phyloP scores from a whole-genome alignment of 371 early-diverging fungal genomes.

The Blakeslea trispora region DNA sequence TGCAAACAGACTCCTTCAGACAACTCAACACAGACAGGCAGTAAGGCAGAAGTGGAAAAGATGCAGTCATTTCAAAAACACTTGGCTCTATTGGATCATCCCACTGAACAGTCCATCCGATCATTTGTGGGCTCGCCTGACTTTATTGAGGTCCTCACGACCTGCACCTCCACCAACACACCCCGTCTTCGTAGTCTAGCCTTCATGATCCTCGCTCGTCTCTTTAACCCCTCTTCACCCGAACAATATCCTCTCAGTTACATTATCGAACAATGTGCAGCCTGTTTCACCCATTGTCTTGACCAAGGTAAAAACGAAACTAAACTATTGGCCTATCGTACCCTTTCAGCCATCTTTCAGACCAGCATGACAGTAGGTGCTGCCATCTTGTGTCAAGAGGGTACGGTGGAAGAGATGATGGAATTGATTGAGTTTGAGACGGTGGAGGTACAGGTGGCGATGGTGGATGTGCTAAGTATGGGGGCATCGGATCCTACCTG shows the following conservation, averaged over 20 bases:
- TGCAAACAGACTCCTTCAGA: conserved; percentile 1
- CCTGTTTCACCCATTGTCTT: conserved; percentile 42
- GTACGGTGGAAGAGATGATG: conserved; percentile 68
- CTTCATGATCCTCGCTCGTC: conserved; percentile 41
- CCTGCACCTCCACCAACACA: conserved; percentile 29
- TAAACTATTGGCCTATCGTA: conserved; percentile 53
- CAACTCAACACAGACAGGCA: neutral
- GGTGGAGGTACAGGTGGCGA: conserved; percentile 59
- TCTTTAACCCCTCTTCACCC: conserved; percentile 35
- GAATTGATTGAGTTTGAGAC: conserved; percentile 73
- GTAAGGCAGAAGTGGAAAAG: conserved; percentile 11
- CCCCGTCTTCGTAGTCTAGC: conserved; percentile 36
- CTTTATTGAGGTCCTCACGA: conserved; percentile 35
- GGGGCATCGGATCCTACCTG: conserved; percentile 72
- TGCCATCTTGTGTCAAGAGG: conserved; percentile 62
- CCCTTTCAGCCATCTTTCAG: conserved; percentile 66
- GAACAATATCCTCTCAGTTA: conserved; percentile 27
- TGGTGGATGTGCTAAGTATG: conserved; percentile 62
- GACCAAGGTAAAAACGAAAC: conserved; percentile 46
- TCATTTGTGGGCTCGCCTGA: conserved; percentile 32
- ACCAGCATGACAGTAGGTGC: conserved; percentile 62
- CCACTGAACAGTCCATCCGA: conserved; percentile 19
- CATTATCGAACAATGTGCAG: conserved; percentile 43
- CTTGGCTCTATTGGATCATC: conserved; percentile 17
- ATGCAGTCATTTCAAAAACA: conserved; percentile 28